phyloP scores from a whole-genome alignment of 2,329 filamentous ascomycete species.

The Epichloe uncinata region DNA sequence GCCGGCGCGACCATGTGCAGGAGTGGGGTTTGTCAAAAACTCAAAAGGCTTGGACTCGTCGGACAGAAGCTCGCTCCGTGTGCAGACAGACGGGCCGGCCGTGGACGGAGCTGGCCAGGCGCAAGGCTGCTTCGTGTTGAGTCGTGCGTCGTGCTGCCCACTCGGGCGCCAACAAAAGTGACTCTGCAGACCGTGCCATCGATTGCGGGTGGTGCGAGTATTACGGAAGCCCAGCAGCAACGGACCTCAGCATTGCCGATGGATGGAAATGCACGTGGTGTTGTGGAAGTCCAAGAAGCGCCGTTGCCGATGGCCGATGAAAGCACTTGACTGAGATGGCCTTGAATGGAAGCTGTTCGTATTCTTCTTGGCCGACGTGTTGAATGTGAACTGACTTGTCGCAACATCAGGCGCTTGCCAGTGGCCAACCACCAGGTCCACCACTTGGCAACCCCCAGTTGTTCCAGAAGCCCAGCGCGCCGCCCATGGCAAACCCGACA shows the following conservation, averaged over 20 bases:
- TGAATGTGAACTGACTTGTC: too few species aligned
- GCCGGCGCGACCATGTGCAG: conserved; percentile 15
- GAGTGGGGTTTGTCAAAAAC: conserved; percentile 12
- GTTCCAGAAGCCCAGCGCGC: conserved; percentile 1
- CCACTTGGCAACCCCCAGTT: neutral
- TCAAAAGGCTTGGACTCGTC: conserved; percentile 9
- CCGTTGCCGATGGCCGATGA: neutral
- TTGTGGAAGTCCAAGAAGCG: neutral
- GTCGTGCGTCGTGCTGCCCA: neutral
- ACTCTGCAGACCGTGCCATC: too few species aligned
- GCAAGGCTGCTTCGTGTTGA: neutral
- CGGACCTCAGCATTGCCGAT: too few species aligned
- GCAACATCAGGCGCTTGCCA: neutral
- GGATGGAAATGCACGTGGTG: too few species aligned
- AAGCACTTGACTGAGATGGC: too few species aligned
- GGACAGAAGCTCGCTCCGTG: neutral
- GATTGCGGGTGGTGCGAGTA: too few species aligned
- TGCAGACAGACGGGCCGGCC: neutral
- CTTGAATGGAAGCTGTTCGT: neutral
- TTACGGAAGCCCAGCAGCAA: too few species aligned
- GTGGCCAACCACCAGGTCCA: neutral
- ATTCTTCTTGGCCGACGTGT: too few species aligned
- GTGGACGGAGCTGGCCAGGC: neutral
- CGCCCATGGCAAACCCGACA: too few species aligned
- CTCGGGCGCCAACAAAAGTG: too few species aligned